Evolutionary conservation across 108 stramenopile genomes (phyloP).

Genomic region (Licmophora abbreviata): DNA sequence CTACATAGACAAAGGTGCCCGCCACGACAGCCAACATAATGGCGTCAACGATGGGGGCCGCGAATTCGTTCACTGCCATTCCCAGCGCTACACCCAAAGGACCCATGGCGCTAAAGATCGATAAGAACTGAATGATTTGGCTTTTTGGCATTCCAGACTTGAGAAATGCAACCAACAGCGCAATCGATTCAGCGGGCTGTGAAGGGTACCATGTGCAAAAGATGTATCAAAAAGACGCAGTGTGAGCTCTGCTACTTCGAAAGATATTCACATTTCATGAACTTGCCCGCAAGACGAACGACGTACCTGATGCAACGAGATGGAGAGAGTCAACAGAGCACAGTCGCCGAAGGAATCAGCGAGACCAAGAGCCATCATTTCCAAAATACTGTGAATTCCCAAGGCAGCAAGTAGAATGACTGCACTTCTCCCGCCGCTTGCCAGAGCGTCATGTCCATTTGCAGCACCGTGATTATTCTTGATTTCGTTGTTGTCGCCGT

Average conservation of each 20-base stretch:
- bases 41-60: slow-evolving; percentile 86
- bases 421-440: slow-evolving; percentile 70
- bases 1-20: slow-evolving; percentile 98
- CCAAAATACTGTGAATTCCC: slow-evolving; percentile 90
- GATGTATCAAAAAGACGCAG: not conserved
- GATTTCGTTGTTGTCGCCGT: slow-evolving; percentile 3
- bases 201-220: not conserved
- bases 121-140: slow-evolving; percentile 70
- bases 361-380: slow-evolving; percentile 92
- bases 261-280: not conserved
- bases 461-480: slow-evolving; percentile 11
- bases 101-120: slow-evolving; percentile 85
- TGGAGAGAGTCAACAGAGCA: slow-evolving; percentile 83
- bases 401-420: slow-evolving; percentile 91
- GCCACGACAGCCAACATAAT: slow-evolving; percentile 93
- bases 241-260: not conserved
- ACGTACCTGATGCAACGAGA: slow-evolving; percentile 87
- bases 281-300: not conserved
- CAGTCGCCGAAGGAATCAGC: slow-evolving; percentile 76
- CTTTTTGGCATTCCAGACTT: slow-evolving; percentile 88
- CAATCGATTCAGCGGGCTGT: slow-evolving; percentile 94
- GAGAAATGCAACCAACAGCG: slow-evolving; percentile 92
- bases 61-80: slow-evolving; percentile 84
- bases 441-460: slow-evolving; percentile 9
- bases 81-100: slow-evolving; percentile 79